Percentiles rank a stretch among this genome's conserved stretches.
Conservation (phyloP, 495 filamentous ascomycete genomes). For the Articulospora tetracladia region DNA sequence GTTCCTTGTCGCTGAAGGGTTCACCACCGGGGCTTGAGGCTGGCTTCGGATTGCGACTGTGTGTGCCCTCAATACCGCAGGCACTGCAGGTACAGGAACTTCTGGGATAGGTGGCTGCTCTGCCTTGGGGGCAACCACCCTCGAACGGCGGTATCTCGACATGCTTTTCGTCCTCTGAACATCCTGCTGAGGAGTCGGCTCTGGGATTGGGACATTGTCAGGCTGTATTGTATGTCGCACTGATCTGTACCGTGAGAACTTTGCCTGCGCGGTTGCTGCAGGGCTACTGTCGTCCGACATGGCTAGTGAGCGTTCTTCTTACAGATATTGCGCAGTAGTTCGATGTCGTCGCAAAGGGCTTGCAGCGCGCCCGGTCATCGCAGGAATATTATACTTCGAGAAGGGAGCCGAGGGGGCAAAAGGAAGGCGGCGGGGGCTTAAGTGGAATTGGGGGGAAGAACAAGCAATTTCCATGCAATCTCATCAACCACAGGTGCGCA, state of each 20-base stretch:
- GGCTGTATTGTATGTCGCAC: slow-evolving; percentile 17
- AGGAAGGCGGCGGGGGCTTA: neutral
- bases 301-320: neutral
- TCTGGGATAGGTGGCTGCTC: slow-evolving; percentile 11
- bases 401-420: neutral
- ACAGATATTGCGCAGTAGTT: slow-evolving; percentile 13
- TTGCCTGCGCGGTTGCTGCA: slow-evolving; percentile 1
- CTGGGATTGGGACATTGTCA: neutral
- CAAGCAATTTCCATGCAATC: neutral
- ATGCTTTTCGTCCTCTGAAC: slow-evolving; percentile 41
- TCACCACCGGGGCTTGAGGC: neutral
- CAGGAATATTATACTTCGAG: neutral
- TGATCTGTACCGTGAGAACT: slow-evolving; percentile 22
- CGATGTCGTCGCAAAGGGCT: slow-evolving; percentile 8
- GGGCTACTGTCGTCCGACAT: slow-evolving; percentile 20
- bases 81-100: slow-evolving; percentile 1
- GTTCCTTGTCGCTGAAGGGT: neutral
- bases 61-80: neutral
- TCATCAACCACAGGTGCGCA: neutral
- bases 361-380: neutral
- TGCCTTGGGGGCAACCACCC: neutral
- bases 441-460: neutral
- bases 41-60: neutral
- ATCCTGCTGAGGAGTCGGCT: neutral
- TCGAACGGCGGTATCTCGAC: slow-evolving; percentile 52